Evolutionary conservation across 1,284 basidiomycete genomes (phyloP).

Genomic region (Malassezia restricta): DNA sequence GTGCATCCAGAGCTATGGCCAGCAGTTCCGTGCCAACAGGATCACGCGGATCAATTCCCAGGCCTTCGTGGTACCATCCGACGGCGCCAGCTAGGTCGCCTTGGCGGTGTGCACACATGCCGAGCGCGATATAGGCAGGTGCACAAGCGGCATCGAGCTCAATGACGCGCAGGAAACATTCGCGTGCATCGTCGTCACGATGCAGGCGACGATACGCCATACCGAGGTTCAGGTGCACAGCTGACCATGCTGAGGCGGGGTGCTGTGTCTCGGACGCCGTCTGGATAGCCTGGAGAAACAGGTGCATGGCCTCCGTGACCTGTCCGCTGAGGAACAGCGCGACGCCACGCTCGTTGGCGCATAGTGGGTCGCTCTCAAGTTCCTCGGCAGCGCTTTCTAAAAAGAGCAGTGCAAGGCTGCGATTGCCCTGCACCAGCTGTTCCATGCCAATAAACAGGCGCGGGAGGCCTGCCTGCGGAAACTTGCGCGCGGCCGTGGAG

Average conservation of each 20-base stretch:
- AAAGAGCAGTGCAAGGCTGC: constrained; percentile 70
- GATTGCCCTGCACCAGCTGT: constrained; percentile 77
- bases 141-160: constrained; percentile 32
- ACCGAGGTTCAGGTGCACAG: constrained; percentile 58
- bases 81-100: constrained; percentile 32
- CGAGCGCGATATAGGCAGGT: constrained; percentile 30
- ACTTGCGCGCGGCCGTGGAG: constrained; percentile 85
- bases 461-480: constrained; percentile 83
- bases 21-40: constrained; percentile 13
- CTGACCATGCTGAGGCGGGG: constrained; percentile 67
- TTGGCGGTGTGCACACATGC: constrained; percentile 28
- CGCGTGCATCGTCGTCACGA: constrained; percentile 19
- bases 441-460: constrained; percentile 96
- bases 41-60: constrained; percentile 15
- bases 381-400: constrained; percentile 66
- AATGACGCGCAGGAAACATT: constrained; percentile 22
- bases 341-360: constrained; percentile 84
- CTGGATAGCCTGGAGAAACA: constrained; percentile 51
- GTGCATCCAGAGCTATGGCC: constrained; percentile 9
- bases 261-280: constrained; percentile 58
- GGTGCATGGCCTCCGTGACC: constrained; percentile 56
- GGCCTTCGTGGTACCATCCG: constrained; percentile 29
- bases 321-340: constrained; percentile 74
- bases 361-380: constrained; percentile 72
- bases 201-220: constrained; percentile 18